Evolutionary conservation across 108 stramenopile species (phyloP).

Genomic region (Conticribra weissflogii): DNA sequence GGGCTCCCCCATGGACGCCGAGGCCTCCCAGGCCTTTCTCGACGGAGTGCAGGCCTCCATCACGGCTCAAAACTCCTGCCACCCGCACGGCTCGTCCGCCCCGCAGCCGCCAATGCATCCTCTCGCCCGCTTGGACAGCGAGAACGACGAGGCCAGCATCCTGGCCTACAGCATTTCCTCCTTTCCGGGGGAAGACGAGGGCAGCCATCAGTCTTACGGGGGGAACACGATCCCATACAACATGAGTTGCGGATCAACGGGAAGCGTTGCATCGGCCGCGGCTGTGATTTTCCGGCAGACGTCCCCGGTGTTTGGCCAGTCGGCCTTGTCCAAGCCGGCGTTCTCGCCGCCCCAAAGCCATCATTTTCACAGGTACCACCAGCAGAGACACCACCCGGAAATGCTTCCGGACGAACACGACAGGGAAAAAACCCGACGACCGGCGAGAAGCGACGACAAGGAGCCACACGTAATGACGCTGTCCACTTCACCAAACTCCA

Average conservation of each 20-base stretch:
- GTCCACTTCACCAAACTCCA: not conserved
- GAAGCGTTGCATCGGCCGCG: not conserved
- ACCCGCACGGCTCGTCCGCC: not conserved
- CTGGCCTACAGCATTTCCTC: slow-evolving; percentile 36
- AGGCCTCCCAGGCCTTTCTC: slow-evolving; percentile 3
- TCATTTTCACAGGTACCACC: not conserved
- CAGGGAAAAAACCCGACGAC: too few species aligned
- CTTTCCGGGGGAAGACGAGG: slow-evolving; percentile 25
- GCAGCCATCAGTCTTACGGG: not conserved
- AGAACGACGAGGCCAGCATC: slow-evolving; percentile 34
- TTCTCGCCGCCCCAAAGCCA: not conserved
- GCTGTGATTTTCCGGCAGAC: slow-evolving; percentile 2
- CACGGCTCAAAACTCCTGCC: not conserved
- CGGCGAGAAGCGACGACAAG: too few species aligned
- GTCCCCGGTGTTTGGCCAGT: not conserved
- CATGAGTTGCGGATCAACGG: not conserved
- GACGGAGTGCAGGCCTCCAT: not conserved
- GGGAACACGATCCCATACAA: not conserved
- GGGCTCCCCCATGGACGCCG: too few species aligned
- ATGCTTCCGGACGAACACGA: too few species aligned
- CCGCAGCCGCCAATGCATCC: slow-evolving; percentile 29
- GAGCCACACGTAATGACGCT: too few species aligned
- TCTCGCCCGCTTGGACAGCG: slow-evolving; percentile 15
- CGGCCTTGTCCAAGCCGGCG: not conserved
- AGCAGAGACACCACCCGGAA: not conserved